Percentiles rank a stretch among this genome's conserved stretches.
Evolutionary conservation across 2,329 filamentous ascomycete species (phyloP).

Genomic region (Penicillium sp.): DNA sequence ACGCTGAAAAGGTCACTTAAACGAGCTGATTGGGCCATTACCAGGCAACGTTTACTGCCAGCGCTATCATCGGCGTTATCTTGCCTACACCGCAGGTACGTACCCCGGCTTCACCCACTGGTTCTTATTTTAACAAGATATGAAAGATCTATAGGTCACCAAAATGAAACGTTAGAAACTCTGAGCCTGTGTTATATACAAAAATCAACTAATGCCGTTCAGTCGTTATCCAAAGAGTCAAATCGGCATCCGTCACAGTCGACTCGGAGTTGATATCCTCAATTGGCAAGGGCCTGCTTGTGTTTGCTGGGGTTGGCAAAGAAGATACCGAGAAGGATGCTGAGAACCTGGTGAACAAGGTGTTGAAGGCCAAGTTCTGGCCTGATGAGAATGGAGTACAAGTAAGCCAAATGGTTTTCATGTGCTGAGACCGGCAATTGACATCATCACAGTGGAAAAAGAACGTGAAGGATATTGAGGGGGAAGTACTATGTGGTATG

Average conservation of each 20-base stretch:
- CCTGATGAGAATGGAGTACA: constrained; percentile 65
- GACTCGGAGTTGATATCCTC: constrained; percentile 82
- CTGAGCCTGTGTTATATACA: background rate
- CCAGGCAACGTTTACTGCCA: background rate
- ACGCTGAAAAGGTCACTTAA: background rate
- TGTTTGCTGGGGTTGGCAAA: constrained; percentile 83
- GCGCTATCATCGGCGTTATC: background rate
- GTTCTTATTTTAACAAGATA: background rate
- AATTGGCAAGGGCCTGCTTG: constrained; percentile 80
- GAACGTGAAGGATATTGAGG: constrained; percentile 75
- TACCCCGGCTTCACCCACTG: background rate
- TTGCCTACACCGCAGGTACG: background rate
- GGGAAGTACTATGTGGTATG: constrained; percentile 88
- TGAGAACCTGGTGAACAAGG: constrained; percentile 71
- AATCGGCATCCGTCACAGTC: constrained; percentile 91
- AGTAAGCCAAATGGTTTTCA: constrained; percentile 36
- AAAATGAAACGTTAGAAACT: constrained; percentile 2
- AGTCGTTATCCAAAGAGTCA: constrained; percentile 89
- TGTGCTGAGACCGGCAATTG: background rate
- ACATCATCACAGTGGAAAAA: constrained; percentile 66
- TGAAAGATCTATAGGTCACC: background rate
- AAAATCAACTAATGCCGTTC: constrained; percentile 9
- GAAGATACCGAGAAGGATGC: constrained; percentile 84
- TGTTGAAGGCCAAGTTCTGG: constrained; percentile 86
- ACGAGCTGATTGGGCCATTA: background rate